Conservation (phyloP, 1,284 basidiomycete genomes). For the Neotropicomus parvogracilis region DNA sequence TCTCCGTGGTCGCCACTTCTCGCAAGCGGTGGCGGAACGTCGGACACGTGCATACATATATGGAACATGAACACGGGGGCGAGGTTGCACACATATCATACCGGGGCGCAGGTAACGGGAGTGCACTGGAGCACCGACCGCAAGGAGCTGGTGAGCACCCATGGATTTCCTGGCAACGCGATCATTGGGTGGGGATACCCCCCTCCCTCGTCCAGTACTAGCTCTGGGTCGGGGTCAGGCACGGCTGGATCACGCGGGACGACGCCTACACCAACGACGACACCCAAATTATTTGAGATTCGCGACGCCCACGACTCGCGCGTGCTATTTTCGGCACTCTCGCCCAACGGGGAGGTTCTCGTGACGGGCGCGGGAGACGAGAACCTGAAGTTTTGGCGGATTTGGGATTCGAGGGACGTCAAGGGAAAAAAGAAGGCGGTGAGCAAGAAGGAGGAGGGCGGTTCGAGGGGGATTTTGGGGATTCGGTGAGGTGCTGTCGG, state of each 20-base stretch:
- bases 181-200: conserved; percentile 69
- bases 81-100: conserved; percentile 78
- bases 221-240: conserved; percentile 23
- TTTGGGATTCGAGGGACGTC: conserved; percentile 59
- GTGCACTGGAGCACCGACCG: conserved; percentile 86
- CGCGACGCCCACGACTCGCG: conserved; percentile 89
- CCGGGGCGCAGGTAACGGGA: conserved; percentile 89
- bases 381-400: conserved; percentile 89
- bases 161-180: conserved; percentile 84
- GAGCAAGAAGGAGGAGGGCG: conserved; percentile 34
- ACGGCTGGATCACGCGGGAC: conserved; percentile 16
- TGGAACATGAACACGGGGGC: conserved; percentile 92
- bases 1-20: conserved; percentile 93
- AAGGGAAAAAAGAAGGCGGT: conserved; percentile 46
- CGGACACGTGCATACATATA: conserved; percentile 90
- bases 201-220: conserved; percentile 38
- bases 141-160: conserved; percentile 90
- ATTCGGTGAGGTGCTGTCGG: conserved; percentile 28
- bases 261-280: conserved; percentile 14
- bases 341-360: conserved; percentile 85
- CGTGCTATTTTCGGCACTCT: conserved; percentile 81
- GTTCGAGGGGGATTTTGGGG: conserved; percentile 33
- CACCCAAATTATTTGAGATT: conserved; percentile 70
- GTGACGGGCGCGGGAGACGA: conserved; percentile 91
- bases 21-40: conserved; percentile 92